phyloP scores from a whole-genome alignment of 495 filamentous ascomycete genomes.

The Pseudevernia furfuracea region DNA sequence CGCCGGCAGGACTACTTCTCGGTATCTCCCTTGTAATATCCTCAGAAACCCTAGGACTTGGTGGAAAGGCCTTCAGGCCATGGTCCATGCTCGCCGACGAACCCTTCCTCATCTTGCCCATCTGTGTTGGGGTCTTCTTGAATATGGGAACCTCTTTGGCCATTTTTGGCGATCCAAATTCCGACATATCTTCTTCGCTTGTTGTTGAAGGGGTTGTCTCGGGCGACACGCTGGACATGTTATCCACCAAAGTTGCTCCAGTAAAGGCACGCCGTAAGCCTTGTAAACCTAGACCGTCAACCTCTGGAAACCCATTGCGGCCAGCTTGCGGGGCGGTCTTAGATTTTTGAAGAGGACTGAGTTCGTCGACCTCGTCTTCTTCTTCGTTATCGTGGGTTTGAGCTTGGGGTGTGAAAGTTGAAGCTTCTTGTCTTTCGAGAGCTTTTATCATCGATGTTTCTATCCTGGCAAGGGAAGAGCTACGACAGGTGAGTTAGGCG shows the following conservation, averaged over 20 bases:
- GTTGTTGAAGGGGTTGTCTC: slow-evolving; percentile 12
- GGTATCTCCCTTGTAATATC: not conserved
- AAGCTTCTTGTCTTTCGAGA: slow-evolving; percentile 28
- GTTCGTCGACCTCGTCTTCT: slow-evolving; percentile 13
- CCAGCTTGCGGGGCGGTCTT: not conserved
- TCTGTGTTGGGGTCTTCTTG: slow-evolving; percentile 1
- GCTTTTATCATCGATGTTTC: slow-evolving; percentile 29
- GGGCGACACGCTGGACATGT: not conserved
- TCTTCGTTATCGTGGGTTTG: slow-evolving; percentile 9
- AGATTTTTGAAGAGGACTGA: slow-evolving; percentile 11
- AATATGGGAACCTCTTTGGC: not conserved
- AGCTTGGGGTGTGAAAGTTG: not conserved
- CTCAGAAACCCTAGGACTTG: slow-evolving; percentile 11
- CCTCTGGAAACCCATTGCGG: slow-evolving; percentile 2
- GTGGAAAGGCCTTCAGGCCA: slow-evolving; percentile 3
- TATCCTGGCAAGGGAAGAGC: slow-evolving; percentile 29
- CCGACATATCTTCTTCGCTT: slow-evolving; percentile 15
- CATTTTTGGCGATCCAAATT: slow-evolving; percentile 8
- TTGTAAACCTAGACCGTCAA: slow-evolving; percentile 13
- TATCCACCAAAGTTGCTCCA: slow-evolving; percentile 21
- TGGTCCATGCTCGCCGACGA: slow-evolving; percentile 8
- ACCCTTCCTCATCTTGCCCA: slow-evolving; percentile 9
- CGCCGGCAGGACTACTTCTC: slow-evolving; percentile 7
- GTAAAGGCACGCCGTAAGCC: slow-evolving; percentile 16
- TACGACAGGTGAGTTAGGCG: slow-evolving; percentile 14